phyloP scores from a whole-genome alignment of 164 flowering plant genomes.

The Liriodendron chinense region DNA sequence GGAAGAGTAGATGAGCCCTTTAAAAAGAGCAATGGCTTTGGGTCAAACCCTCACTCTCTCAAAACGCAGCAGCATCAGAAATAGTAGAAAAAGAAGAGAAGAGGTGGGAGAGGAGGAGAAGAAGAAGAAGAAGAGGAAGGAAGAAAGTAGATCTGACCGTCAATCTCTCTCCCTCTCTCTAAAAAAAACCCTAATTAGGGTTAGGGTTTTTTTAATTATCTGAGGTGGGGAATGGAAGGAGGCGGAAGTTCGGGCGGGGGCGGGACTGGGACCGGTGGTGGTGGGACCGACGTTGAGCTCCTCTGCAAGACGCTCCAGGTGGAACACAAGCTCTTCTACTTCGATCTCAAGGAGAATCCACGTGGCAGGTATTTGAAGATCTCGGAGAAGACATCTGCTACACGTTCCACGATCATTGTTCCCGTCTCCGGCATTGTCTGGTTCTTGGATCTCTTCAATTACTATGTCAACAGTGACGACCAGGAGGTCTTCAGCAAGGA shows the following conservation, averaged over 20 bases:
- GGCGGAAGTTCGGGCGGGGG: neutral
- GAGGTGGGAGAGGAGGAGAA: neutral
- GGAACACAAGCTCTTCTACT: slow-evolving; percentile 97
- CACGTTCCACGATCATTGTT: slow-evolving; percentile 92
- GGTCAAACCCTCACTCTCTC: slow-evolving; percentile 26
- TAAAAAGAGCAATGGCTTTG: slow-evolving; percentile 10
- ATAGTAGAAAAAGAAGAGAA: neutral
- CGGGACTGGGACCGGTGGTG: slow-evolving; percentile 36
- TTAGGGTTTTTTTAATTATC: neutral
- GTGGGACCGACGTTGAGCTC: slow-evolving; percentile 84
- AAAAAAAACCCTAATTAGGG: neutral
- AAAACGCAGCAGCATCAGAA: neutral
- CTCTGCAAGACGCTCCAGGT: slow-evolving; percentile 91
- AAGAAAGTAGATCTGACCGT: neutral
- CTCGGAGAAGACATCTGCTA: slow-evolving; percentile 94
- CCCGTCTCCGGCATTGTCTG: slow-evolving; percentile 83
- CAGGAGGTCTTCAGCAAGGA: slow-evolving; percentile 87
- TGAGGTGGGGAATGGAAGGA: slow-evolving; percentile 1
- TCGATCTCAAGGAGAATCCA: slow-evolving; percentile 97
- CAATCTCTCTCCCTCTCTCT: neutral
- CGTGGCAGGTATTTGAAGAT: slow-evolving; percentile 92
- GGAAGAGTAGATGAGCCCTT: slow-evolving; percentile 11
- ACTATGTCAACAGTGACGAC: slow-evolving; percentile 76
- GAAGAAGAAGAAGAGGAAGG: neutral
- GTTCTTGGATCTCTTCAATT: slow-evolving; percentile 97